Percentiles rank a stretch among this genome's conserved stretches.
These are phyloP conservation scores for Trichoderma koningiopsis DNA, from an alignment of 2,329 filamentous ascomycete species.

Conservation along the genomic window DNA sequence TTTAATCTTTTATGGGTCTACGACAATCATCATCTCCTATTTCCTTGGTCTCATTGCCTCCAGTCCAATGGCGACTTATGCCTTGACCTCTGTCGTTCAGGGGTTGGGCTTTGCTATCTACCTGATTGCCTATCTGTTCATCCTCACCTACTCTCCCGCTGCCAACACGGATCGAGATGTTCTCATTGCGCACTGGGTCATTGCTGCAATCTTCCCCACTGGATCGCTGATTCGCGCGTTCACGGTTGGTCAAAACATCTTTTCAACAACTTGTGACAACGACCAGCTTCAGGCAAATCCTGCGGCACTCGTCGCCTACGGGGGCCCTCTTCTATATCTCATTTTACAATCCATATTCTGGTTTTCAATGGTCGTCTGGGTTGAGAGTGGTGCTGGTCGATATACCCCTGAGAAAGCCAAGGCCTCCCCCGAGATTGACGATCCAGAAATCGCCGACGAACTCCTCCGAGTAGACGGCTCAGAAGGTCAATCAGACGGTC, in stretches of 20 bases:
- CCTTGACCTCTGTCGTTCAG: constrained; percentile 27
- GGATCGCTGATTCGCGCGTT: constrained; percentile 65
- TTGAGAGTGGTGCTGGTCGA: constrained; percentile 63
- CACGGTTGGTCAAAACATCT: constrained; percentile 75
- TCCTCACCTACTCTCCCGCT: constrained; percentile 71
- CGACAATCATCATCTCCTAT: constrained; percentile 69
- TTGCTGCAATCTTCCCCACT: constrained; percentile 58
- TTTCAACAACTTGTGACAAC: constrained; percentile 71
- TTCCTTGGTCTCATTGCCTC: constrained; percentile 65
- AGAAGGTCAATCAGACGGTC: constrained; percentile 41
- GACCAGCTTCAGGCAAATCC: constrained; percentile 58
- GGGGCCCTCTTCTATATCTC: constrained; percentile 79
- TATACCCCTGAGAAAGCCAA: constrained; percentile 28
- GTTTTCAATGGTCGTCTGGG: constrained; percentile 71
- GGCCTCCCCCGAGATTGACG: constrained; percentile 28
- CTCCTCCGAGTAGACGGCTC: constrained; percentile 34
- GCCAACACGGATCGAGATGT: constrained; percentile 66
- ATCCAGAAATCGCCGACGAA: constrained; percentile 35
- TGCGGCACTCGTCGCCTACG: constrained; percentile 66
- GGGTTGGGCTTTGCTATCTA: constrained; percentile 31
- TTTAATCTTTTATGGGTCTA: constrained; percentile 74
- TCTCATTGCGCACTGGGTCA: constrained; percentile 70
- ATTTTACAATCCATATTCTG: constrained; percentile 69
- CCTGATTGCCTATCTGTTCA: constrained; percentile 59
- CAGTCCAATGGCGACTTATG: constrained; percentile 51